phyloP scores from a whole-genome alignment of 257 asterid species.

The Linaria vulgaris region DNA sequence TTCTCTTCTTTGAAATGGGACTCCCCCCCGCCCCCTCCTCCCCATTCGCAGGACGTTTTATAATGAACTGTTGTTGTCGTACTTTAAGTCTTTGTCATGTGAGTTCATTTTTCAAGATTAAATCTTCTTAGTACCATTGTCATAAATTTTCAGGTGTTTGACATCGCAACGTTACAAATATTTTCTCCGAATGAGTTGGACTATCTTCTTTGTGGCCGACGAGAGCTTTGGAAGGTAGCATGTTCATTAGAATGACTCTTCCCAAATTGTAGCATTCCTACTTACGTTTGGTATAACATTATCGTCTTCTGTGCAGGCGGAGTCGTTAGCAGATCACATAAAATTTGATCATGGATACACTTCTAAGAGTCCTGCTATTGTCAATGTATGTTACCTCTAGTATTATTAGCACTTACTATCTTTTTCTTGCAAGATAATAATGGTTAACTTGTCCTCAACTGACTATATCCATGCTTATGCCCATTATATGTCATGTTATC shows the following conservation, averaged over 20 bases:
- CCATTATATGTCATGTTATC: not conserved
- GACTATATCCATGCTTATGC: not conserved
- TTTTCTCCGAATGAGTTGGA: constrained; percentile 91
- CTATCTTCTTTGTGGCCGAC: constrained; percentile 88
- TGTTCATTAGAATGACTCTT: constrained; percentile 18
- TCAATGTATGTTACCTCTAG: constrained; percentile 51
- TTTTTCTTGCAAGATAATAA: too few relatives aligned
- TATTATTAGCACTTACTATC: too few relatives aligned
- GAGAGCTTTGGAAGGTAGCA: constrained; percentile 92
- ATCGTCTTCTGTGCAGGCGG: constrained; percentile 56
- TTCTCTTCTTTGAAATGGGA: too few relatives aligned
- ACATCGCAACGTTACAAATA: constrained; percentile 76
- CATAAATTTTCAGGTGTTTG: constrained; percentile 65
- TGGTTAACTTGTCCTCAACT: not conserved
- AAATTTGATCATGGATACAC: constrained; percentile 98
- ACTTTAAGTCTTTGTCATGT: too few relatives aligned
- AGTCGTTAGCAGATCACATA: constrained; percentile 81
- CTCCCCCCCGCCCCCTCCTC: too few relatives aligned
- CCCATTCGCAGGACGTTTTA: too few relatives aligned
- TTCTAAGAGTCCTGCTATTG: constrained; percentile 85
- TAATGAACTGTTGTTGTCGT: too few relatives aligned
- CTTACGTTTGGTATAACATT: constrained; percentile 21
- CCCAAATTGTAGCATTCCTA: constrained; percentile 14
- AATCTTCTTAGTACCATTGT: too few relatives aligned
- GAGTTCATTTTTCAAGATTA: too few relatives aligned